These are phyloP conservation scores for Russula earlei DNA, from an alignment of 768 basidiomycete genomes.

Conservation along the genomic window DNA sequence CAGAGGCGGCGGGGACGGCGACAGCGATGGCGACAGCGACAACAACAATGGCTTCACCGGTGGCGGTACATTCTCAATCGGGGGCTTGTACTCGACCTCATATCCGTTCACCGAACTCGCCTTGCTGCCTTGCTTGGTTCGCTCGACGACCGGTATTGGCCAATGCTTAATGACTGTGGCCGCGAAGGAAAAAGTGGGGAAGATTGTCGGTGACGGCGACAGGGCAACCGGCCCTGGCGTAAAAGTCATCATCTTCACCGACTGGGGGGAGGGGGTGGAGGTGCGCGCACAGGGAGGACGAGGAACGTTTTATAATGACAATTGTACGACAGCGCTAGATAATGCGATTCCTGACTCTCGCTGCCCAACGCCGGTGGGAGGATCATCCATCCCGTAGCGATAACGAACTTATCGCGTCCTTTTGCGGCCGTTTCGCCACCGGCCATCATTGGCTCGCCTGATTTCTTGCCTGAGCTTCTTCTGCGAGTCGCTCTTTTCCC, in stretches of 20 bases:
- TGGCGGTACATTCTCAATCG: slow-evolving; percentile 22
- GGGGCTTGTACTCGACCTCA: slow-evolving; percentile 25
- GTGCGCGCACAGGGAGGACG: not conserved
- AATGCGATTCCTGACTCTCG: not conserved
- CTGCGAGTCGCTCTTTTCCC: slow-evolving; percentile 24
- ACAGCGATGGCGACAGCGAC: slow-evolving; percentile 21
- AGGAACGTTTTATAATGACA: not conserved
- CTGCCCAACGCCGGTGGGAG: slow-evolving; percentile 1
- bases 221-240: not conserved
- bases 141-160: slow-evolving; percentile 37
- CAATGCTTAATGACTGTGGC: slow-evolving; percentile 58
- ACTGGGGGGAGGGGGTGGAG: not conserved
- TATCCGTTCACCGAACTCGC: slow-evolving; percentile 24
- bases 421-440: slow-evolving; percentile 11
- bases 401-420: not conserved
- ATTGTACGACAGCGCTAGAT: slow-evolving; percentile 1
- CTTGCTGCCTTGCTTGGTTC: slow-evolving; percentile 56
- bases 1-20: slow-evolving; percentile 12
- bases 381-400: slow-evolving; percentile 5
- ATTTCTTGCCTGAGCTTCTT: slow-evolving; percentile 22
- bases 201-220: not conserved
- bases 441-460: slow-evolving; percentile 20
- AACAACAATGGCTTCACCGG: slow-evolving; percentile 20
- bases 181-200: slow-evolving; percentile 6
- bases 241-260: not conserved